Evolutionary conservation across 2,329 filamentous ascomycete genomes (phyloP), one percentile per base, ranked within the genome.

Genomic region (Colletotrichum sp.): DNA sequence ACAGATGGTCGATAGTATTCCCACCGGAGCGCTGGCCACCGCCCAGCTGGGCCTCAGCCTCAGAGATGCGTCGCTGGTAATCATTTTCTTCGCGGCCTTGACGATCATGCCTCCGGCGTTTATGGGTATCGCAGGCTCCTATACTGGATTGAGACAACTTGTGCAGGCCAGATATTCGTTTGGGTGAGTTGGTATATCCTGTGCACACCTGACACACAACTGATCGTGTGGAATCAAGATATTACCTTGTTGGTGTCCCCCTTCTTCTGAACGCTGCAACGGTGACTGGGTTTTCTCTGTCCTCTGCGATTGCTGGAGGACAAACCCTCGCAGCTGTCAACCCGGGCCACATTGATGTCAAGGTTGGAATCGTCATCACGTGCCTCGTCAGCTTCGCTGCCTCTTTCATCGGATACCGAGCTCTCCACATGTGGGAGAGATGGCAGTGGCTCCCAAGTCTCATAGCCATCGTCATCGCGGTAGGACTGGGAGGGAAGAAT

Each of bases 131-230:
- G 87, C 88, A 13, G 90, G 90, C 1, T 88, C 89, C 18, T 86
- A 87, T 73, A 92, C 90, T 4, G 91, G 90, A 16, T 86, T 92
- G 84, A 85, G 91, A 22, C 90, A 92, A 80, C 88, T 92, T 80
- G 87, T 92, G 8, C 90, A 92, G 78, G 90, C 91, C n/a, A 86
- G 91, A 34, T 93, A 91, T 81, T 88, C 89, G 1, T 93, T 91
- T 79, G 90, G 90, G 85, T 89, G 80, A 79, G 80, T 64, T 30
- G 44, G 13, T 52, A 9, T 24, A 9, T 36, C 32, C 30, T 48
- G 77, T 26, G 32, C 16, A 32, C 39, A 48, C 15, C 36, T 48
- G n/a, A 32, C 39, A 24, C 44, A 28, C n/a, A 34, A 18, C 44
- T 67, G 52, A 72, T 68, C 67, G 55, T 63, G 36, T 18, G 34